phyloP scores from a whole-genome alignment of 2,329 filamentous ascomycete genomes.

The Colletotrichum tofieldiae region DNA sequence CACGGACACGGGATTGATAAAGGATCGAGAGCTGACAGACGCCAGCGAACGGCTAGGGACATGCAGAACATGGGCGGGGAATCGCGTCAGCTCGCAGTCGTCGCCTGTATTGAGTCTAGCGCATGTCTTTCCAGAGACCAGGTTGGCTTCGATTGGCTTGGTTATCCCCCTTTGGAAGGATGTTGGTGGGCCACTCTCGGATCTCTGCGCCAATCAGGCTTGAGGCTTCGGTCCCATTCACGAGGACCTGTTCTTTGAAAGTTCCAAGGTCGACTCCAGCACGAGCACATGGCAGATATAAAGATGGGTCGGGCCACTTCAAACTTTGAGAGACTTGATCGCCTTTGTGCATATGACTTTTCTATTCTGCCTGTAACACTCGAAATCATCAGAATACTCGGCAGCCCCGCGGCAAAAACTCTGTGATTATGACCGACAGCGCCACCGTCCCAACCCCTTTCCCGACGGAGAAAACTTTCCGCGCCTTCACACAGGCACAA shows the following conservation, averaged over 20 bases:
- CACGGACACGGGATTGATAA: slow-evolving; percentile 14
- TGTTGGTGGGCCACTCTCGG: slow-evolving; percentile 11
- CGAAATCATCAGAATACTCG: neutral
- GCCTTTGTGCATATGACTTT: neutral
- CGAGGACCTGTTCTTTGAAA: neutral
- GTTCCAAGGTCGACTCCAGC: slow-evolving; percentile 11
- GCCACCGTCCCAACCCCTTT: slow-evolving; percentile 11
- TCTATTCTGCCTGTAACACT: no score
- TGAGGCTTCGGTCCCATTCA: neutral
- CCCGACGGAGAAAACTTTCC: slow-evolving; percentile 57
- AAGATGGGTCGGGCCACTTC: slow-evolving; percentile 16
- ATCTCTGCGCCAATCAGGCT: neutral
- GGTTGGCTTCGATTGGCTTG: slow-evolving; percentile 18
- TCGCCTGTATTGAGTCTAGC: slow-evolving; percentile 38
- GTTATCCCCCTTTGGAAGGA: slow-evolving; percentile 12
- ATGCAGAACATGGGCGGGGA: slow-evolving; percentile 7
- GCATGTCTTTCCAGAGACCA: neutral
- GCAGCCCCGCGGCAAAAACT: neutral
- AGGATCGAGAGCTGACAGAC: neutral
- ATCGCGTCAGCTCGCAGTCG: slow-evolving; percentile 38
- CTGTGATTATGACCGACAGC: slow-evolving; percentile 21
- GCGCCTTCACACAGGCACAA: slow-evolving; percentile 59
- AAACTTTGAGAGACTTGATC: neutral
- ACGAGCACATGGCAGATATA: slow-evolving; percentile 19
- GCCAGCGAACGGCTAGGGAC: neutral